Base-by-base conservation (phyloP, 768 basidiomycete genomes). In the Candolleomyces efflorescens region DNA sequence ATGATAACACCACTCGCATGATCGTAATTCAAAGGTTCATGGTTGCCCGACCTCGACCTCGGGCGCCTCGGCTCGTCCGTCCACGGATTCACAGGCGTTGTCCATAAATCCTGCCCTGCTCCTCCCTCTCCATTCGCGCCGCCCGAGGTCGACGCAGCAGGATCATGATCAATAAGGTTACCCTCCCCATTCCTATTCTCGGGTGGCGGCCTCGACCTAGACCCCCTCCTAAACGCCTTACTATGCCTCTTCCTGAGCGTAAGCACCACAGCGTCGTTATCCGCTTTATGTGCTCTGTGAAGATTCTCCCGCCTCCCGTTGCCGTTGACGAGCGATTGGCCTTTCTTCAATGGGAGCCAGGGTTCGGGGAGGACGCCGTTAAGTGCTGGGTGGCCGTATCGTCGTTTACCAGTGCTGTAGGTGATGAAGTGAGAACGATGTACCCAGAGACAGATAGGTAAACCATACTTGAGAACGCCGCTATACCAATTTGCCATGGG, bases 401-500 rank as follows among this genome's bases (percentile, higher is more conserved):
- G 86, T 51, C 91, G 78, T 69, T 95, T 93, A 10, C 94, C 94
- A n/a, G 94, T 97, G 68, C 92, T 94, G 60, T 36, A 39, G 44
- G 26, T 23, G 53, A 48, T 60, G 51, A 4, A n/a, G 37, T 39
- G n/a, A 58, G 3, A 65, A 46, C n/a, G 20, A 11, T 11, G 13
- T 32, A 23, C 3, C 24, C 20, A 9, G 50, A 22, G 57, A 17
- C 45, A 44, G 41, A 27, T 13, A 12, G 43, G 2, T 22, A 36
- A 53, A 49, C 63, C 64, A 13, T 68, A 92, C 92, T 96, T 96
- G 13, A 98, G 77, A 20, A 98, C 92, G 0, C 96, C 96, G 45
- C 80, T 82, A 69, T 93, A 98, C 86, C 92, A 95, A 64, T 92
- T 92, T 13, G 90, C 87, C 92, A 98, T 94, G 0, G 96, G 96